Conservation (phyloP, 2,329 filamentous ascomycete species). For the Fusarium miscanthi region DNA sequence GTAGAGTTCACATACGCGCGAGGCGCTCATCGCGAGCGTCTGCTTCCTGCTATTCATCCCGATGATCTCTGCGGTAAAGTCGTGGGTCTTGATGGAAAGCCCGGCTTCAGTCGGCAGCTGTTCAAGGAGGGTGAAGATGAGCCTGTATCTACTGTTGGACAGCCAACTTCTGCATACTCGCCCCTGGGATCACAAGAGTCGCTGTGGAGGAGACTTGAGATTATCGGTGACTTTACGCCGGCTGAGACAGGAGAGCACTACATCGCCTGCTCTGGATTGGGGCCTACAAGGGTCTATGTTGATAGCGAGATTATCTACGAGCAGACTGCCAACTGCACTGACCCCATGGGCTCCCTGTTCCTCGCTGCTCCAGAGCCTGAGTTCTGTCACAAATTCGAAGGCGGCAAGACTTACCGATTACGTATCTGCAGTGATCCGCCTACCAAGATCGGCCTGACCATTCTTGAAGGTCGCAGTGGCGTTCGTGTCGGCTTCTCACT, state of each 20-base stretch:
- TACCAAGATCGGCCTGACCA: slow-evolving; percentile 43
- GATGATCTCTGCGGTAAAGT: slow-evolving; percentile 35
- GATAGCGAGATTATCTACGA: slow-evolving; percentile 45
- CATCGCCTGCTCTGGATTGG: slow-evolving; percentile 46
- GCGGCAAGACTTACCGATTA: slow-evolving; percentile 43
- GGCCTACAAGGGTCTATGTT: slow-evolving; percentile 43
- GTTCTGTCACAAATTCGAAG: slow-evolving; percentile 40
- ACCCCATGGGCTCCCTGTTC: slow-evolving; percentile 48
- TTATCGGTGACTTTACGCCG: slow-evolving; percentile 46
- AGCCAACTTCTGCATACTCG: slow-evolving; percentile 38
- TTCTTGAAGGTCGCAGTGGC: slow-evolving; percentile 46
- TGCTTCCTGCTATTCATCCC: slow-evolving; percentile 29
- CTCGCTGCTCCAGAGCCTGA: slow-evolving; percentile 42
- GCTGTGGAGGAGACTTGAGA: slow-evolving; percentile 40
- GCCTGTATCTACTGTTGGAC: slow-evolving; percentile 27
- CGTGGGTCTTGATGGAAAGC: slow-evolving; percentile 43
- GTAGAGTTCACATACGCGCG: slow-evolving; percentile 41
- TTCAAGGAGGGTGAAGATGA: slow-evolving; percentile 37
- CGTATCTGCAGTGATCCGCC: slow-evolving; percentile 46
- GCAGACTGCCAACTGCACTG: slow-evolving; percentile 42
- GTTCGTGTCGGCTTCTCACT: slow-evolving; percentile 47
- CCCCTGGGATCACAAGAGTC: slow-evolving; percentile 44
- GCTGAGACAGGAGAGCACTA: slow-evolving; percentile 45
- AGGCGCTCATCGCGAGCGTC: slow-evolving; percentile 38
- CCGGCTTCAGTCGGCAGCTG: slow-evolving; percentile 45